phyloP scores from a whole-genome alignment of 139 green algal genomes.

The Tetradesmus lagerheimii region DNA sequence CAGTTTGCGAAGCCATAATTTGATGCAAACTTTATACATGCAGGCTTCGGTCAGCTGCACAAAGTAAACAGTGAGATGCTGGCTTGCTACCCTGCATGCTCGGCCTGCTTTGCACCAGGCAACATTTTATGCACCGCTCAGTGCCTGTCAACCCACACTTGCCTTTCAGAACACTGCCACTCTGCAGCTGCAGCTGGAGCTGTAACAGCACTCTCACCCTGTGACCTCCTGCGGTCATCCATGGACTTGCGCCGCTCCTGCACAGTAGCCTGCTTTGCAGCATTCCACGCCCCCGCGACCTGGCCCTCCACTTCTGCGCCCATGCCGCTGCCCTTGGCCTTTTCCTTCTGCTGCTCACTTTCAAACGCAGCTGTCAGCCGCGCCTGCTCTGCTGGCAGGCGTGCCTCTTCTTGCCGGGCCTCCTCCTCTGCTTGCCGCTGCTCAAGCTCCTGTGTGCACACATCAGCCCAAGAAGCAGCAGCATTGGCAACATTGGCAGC shows the following conservation, averaged over 20 bases:
- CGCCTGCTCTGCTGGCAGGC: slow-evolving; percentile 50
- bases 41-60: too few species aligned
- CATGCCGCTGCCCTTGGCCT: slow-evolving; percentile 4
- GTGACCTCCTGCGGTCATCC: slow-evolving; percentile 16
- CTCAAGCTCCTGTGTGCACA: slow-evolving; percentile 17
- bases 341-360: slow-evolving; percentile 58
- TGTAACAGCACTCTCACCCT: too few species aligned
- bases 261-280: slow-evolving; percentile 22
- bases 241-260: background rate
- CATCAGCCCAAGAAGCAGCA: background rate
- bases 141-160: too few species aligned
- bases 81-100: background rate
- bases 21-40: too few species aligned
- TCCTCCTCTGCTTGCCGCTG: slow-evolving; percentile 20
- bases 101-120: too few species aligned
- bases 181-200: too few species aligned
- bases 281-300: slow-evolving; percentile 37
- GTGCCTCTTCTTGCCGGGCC: slow-evolving; percentile 48
- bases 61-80: too few species aligned
- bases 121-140: too few species aligned
- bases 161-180: too few species aligned
- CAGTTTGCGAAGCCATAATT: too few species aligned
- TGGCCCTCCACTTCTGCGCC: background rate
- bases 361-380: slow-evolving; percentile 46
- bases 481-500: background rate